Base-by-base conservation (phyloP, 345 rosid genomes). In the Reutealis trisperma region DNA sequence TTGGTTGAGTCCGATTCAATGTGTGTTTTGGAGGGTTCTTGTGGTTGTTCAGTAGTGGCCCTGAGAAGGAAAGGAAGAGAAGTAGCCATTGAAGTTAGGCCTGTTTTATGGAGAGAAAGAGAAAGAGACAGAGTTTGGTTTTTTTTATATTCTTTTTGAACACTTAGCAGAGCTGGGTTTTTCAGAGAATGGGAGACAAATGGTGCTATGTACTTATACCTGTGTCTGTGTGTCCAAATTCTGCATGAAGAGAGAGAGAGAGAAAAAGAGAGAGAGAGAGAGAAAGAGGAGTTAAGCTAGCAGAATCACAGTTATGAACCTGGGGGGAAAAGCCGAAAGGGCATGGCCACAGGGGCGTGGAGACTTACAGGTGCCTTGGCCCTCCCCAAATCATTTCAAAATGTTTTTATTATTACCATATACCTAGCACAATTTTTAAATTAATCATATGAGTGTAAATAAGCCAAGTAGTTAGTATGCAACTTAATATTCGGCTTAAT, bases 261-360 rank as follows among this genome's bases (percentile, higher is more conserved):
- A 37, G 51, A 15, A 37, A 42, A 47, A 76, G 25, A 15, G 34
- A 30, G 13, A 15, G 7, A 62, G 54, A 15, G 54, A 42, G 59
- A 76, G 25, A 15, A 22, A 30, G 13, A 15, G 7, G 54, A 16
- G 55, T 51, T 51, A 14, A 51, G 55, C 55, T 51, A 51, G 55
- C 55, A 51, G 15, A 51, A 51, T 3, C 55, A 70, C 24, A 4
- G 25, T 27, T 18, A 14, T 45, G 49, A 54, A 30, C 30, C 30
- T 27, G 60, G 13, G 78, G 78, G 45, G 81, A 72, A 78, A 74
- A 42, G 80, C 80, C 73, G 34, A 79, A 77, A 75, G 78, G 77
- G 57, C 82, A 79, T 37, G 74, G 41, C 41, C 41, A 4, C 30
- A 27, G 30, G 30, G 30, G 30, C n/a, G 30, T 27, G 30, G n/a